Percentiles rank a stretch among this genome's conserved stretches.
Evolutionary conservation across 23 red algal genomes (phyloP).

Genomic region (Pyropia haitanensis): DNA sequence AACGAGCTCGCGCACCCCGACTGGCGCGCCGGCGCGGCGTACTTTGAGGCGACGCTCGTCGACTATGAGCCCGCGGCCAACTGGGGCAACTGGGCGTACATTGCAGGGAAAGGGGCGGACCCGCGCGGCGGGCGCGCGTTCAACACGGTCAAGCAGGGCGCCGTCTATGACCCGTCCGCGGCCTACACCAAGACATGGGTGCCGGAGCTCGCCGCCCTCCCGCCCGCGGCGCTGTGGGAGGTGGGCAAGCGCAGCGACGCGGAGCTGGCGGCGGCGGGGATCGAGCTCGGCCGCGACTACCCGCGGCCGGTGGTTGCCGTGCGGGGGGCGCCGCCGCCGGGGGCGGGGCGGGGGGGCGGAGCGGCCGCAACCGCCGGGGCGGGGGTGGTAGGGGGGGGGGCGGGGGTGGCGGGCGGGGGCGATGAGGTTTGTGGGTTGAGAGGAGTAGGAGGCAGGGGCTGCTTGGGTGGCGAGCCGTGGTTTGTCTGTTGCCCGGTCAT

Average conservation of each 20-base stretch:
- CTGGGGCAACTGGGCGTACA: conserved; percentile 90
- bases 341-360: too few relatives aligned
- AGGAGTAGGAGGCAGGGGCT: too few relatives aligned
- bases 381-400: too few relatives aligned
- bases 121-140: conserved; percentile 71
- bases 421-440: too few relatives aligned
- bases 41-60: conserved; percentile 72
- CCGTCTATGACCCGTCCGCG: conserved; percentile 56
- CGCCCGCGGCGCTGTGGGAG: conserved; percentile 27
- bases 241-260: not conserved
- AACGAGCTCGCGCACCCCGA: conserved; percentile 72
- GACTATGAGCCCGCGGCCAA: conserved; percentile 80
- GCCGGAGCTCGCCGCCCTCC: conserved; percentile 58
- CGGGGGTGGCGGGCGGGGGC: too few relatives aligned
- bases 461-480: too few relatives aligned
- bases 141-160: conserved; percentile 76
- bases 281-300: not conserved
- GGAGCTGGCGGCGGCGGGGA: not conserved
- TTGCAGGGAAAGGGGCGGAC: conserved; percentile 80
- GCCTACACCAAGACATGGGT: conserved; percentile 56
- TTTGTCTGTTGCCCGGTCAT: too few relatives aligned
- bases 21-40: conserved; percentile 87
- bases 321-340: not conserved
- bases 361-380: too few relatives aligned
- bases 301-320: not conserved